A percentile compares a stretch with the other conserved stretches of the same genome.
phyloP scores from a whole-genome alignment of 352 stramenopile species.

The Pythium angustatum region DNA sequence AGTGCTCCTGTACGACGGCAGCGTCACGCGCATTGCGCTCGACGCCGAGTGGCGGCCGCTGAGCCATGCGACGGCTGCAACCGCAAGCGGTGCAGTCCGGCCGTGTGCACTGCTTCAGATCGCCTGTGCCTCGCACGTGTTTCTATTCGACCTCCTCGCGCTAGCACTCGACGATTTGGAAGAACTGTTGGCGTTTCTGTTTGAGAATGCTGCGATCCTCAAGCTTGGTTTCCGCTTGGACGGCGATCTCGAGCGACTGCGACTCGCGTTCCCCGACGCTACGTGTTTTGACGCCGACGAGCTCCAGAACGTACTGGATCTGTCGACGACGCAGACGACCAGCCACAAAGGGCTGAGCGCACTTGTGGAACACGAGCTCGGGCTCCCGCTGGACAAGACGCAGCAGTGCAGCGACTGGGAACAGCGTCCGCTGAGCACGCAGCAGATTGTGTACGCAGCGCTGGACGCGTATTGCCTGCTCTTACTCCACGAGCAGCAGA shows the following conservation, averaged over 20 bases:
- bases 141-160: conserved; percentile 61
- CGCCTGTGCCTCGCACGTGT: conserved; percentile 60
- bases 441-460: conserved; percentile 71
- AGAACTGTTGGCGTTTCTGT: conserved; percentile 54
- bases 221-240: conserved; percentile 73
- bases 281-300: conserved; percentile 44
- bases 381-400: conserved; percentile 55
- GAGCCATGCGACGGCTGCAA: background rate
- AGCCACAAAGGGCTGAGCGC: conserved; percentile 42
- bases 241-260: conserved; percentile 63
- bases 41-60: conserved; percentile 71
- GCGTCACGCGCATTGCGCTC: conserved; percentile 44
- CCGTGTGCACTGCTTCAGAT: conserved; percentile 68
- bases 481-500: conserved; percentile 47
- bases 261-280: conserved; percentile 57
- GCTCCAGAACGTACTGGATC: conserved; percentile 63
- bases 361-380: conserved; percentile 52
- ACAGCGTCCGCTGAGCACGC: conserved; percentile 46
- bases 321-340: conserved; percentile 39
- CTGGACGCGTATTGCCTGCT: conserved; percentile 72
- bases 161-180: conserved; percentile 55
- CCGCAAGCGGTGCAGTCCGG: conserved; percentile 32
- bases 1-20: conserved; percentile 42
- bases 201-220: conserved; percentile 42
- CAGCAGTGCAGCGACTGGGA: conserved; percentile 81